A percentile compares a stretch with the other conserved stretches of the same genome.
Conservation (phyloP, 768 basidiomycete genomes). For the Termitomyces sp. region DNA sequence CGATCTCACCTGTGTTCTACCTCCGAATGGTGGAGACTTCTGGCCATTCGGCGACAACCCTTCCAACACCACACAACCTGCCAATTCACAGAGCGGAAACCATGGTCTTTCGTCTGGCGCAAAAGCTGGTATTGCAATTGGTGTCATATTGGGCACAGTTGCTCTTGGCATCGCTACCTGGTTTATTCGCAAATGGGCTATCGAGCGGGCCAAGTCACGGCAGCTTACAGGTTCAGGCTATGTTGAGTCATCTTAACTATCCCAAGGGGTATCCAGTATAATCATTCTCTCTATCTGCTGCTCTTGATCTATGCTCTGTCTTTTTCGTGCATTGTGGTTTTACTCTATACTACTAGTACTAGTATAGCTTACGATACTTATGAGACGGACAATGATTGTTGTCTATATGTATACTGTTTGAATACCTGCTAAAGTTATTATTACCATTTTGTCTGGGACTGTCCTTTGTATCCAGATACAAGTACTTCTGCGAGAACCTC, state of each 20-base stretch:
- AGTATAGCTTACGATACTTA: background rate
- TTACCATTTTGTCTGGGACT: too few relatives aligned
- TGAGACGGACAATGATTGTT: background rate
- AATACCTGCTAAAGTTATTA: too few relatives aligned
- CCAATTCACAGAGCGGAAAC: conserved; percentile 8
- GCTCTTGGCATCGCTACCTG: conserved; percentile 34
- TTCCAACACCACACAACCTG: conserved; percentile 14
- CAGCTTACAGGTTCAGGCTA: conserved; percentile 18
- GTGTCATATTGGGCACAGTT: conserved; percentile 41
- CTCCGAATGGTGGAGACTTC: conserved; percentile 61
- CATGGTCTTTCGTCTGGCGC: conserved; percentile 5
- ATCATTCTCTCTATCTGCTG: background rate
- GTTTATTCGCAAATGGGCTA: conserved; percentile 44
- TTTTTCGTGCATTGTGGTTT: background rate
- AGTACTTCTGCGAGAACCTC: too few relatives aligned
- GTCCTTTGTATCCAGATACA: too few relatives aligned
- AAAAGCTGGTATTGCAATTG: conserved; percentile 35
- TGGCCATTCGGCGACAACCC: conserved; percentile 68
- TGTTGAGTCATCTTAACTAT: background rate
- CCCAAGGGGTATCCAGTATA: background rate
- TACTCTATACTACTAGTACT: too few relatives aligned
- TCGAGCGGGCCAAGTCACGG: conserved; percentile 24
- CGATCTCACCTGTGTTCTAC: conserved; percentile 59
- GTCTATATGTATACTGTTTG: background rate
- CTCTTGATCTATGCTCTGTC: background rate